Evolutionary conservation across 75 land plant genomes (phyloP).

Genomic region (Sequoiadendron giganteum): DNA sequence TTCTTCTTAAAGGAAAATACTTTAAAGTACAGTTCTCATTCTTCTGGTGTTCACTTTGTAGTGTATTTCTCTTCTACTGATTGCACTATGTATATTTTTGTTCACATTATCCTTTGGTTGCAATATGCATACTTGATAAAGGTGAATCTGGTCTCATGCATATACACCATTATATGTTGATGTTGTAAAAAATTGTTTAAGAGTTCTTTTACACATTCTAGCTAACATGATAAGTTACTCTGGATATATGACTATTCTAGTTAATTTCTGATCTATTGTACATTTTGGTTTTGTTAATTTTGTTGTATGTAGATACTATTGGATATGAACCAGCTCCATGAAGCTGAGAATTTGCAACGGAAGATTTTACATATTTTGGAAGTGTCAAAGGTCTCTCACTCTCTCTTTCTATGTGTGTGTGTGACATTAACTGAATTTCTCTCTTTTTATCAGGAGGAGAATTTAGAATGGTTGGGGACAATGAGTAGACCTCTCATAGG

Average conservation of each 20-base stretch:
- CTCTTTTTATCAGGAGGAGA: not conserved
- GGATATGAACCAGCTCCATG: slow-evolving; percentile 45
- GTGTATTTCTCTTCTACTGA: not conserved
- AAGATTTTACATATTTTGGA: slow-evolving; percentile 80
- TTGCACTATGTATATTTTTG: not conserved
- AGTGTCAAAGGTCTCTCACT: slow-evolving; percentile 55
- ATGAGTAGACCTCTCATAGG: not conserved
- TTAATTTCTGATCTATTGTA: not conserved
- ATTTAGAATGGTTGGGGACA: not conserved
- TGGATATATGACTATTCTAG: not conserved
- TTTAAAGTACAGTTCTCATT: not conserved
- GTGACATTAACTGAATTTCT: not conserved
- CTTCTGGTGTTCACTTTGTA: not conserved
- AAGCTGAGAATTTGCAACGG: slow-evolving; percentile 78
- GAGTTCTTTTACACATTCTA: not conserved
- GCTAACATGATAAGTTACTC: not conserved
- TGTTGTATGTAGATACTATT: slow-evolving; percentile 44
- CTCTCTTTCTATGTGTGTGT: not conserved
- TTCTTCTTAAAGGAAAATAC: not conserved
- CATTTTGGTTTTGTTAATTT: not conserved
- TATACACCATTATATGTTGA: not conserved
- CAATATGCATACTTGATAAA: not conserved
- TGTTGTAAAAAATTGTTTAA: not conserved
- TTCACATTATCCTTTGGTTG: not conserved
- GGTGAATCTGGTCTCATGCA: not conserved